These are phyloP conservation scores for Madurella fahalii DNA, from an alignment of 2,329 filamentous ascomycete species.

Conservation along the genomic window DNA sequence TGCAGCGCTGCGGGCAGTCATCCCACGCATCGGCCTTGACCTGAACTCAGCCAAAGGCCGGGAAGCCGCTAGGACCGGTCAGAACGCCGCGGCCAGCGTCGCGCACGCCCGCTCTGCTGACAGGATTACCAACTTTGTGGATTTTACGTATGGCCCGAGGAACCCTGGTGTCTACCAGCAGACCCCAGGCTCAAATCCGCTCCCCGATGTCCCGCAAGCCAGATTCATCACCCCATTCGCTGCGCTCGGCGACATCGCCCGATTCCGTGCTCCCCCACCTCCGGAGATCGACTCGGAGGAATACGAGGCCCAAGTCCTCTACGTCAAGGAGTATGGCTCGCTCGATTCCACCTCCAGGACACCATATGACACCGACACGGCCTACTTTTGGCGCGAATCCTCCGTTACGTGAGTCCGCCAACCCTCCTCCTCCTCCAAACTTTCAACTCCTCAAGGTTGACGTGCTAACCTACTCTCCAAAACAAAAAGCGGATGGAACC, in stretches of 20 bases:
- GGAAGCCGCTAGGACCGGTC: slow-evolving; percentile 15
- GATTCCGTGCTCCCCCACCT: slow-evolving; percentile 19
- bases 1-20: slow-evolving; percentile 19
- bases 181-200: slow-evolving; percentile 14
- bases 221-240: slow-evolving; percentile 18
- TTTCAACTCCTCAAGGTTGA: not conserved
- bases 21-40: slow-evolving; percentile 22
- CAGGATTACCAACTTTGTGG: slow-evolving; percentile 21
- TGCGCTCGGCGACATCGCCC: slow-evolving; percentile 17
- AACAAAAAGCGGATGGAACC: slow-evolving; percentile 18
- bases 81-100: slow-evolving; percentile 18
- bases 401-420: slow-evolving; percentile 17
- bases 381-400: slow-evolving; percentile 24
- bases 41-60: slow-evolving; percentile 16
- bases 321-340: slow-evolving; percentile 19
- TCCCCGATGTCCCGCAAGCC: slow-evolving; percentile 20
- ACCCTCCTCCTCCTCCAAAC: not conserved
- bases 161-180: slow-evolving; percentile 19
- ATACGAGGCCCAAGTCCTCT: slow-evolving; percentile 15
- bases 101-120: slow-evolving; percentile 21
- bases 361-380: slow-evolving; percentile 21
- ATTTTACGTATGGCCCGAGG: slow-evolving; percentile 19
- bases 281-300: slow-evolving; percentile 12
- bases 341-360: slow-evolving; percentile 17
- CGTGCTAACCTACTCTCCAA: not conserved